Evolutionary conservation across 2,329 filamentous ascomycete species (phyloP), one percentile per base, ranked within the genome.

Genomic region (Monosporascus sp.): DNA sequence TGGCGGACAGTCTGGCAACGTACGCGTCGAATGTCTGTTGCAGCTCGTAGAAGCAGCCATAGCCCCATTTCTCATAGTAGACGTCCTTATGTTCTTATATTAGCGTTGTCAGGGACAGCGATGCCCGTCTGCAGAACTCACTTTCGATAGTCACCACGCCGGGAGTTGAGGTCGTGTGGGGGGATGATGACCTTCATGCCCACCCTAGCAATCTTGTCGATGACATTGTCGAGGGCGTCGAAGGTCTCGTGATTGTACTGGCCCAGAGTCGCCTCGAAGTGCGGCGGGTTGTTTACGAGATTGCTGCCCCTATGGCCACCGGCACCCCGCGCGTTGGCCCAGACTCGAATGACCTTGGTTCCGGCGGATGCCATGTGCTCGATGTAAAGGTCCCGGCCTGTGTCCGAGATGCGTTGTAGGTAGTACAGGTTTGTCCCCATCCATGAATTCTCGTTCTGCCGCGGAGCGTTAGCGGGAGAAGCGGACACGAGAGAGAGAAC

Each of bases 121-220:
- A 5, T 5, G 24, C 24, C 3, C 3, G 24, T 24, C 4, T 5
- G 1, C 11, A 22, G 17, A 3, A 36, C 59, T 55, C 53, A 63
- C 59, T 46, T 52, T 36, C 58, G 52, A 22, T 62, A 62, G 54
- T 62, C 59, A 0, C 53, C 54, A 11, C 58, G 20, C 5, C 64
- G 56, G 4, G 62, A 58, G 53, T 66, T 67, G 16, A 55, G 65
- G 48, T 69, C 65, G 52, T 69, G 65, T 1, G 67, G 67, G 7
- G 66, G 68, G 50, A 69, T 62, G 48, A 69, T 61, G 36, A 64
- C 57, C 54, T 69, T 69, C 52, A 69, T 67, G 31, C 61, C 62
- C 49, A 66, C 66, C 44, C 59, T 46, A 3, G 50, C 41, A 19
- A 68, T 54, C 52, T 68, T 66, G 26, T 60, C 54, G 31, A 68